Conservation (phyloP, 2,329 filamentous ascomycete genomes). For the Fusarium brachygibbosum region DNA sequence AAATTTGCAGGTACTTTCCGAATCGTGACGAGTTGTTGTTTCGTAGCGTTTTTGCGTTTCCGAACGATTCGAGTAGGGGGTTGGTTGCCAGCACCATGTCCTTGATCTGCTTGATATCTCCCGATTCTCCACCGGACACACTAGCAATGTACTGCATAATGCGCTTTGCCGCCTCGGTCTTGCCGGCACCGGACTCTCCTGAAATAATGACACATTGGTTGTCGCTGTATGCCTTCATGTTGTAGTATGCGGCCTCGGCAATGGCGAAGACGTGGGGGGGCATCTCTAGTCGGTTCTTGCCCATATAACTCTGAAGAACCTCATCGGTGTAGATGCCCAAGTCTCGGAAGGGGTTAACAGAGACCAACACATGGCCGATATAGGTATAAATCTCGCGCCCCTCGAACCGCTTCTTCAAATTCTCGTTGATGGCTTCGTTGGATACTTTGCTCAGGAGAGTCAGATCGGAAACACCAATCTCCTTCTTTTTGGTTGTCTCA, state of each 20-base stretch:
- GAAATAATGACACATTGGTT: constrained; percentile 99
- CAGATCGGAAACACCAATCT: constrained; percentile 97
- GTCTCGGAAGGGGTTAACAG: constrained; percentile 97
- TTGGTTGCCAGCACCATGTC: constrained; percentile 99
- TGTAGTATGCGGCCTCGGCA: constrained; percentile 96
- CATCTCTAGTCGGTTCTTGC: constrained; percentile 96
- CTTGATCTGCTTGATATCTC: constrained; percentile 95
- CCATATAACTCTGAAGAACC: constrained; percentile 92
- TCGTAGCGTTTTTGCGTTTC: constrained; percentile 96
- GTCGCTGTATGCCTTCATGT: constrained; percentile 99
- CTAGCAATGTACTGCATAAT: constrained; percentile 99
- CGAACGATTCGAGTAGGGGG: constrained; percentile 95
- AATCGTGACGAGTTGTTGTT: constrained; percentile 99
- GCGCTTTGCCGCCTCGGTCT: constrained; percentile 97
- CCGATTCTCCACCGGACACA: constrained; percentile 87
- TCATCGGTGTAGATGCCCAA: constrained; percentile 97
- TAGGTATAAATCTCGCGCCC: constrained; percentile 99
- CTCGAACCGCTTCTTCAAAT: constrained; percentile 97
- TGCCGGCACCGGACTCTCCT: constrained; percentile 96
- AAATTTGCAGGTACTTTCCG: constrained; percentile 97
- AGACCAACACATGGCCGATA: constrained; percentile 99
- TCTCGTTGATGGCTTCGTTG: constrained; percentile 99
- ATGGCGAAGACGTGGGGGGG: constrained; percentile 98
- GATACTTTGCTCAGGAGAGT: constrained; percentile 98
- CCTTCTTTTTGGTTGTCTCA: constrained; percentile 98